phyloP scores from a whole-genome alignment of 768 basidiomycete species.

The Lactarius tabidus region DNA sequence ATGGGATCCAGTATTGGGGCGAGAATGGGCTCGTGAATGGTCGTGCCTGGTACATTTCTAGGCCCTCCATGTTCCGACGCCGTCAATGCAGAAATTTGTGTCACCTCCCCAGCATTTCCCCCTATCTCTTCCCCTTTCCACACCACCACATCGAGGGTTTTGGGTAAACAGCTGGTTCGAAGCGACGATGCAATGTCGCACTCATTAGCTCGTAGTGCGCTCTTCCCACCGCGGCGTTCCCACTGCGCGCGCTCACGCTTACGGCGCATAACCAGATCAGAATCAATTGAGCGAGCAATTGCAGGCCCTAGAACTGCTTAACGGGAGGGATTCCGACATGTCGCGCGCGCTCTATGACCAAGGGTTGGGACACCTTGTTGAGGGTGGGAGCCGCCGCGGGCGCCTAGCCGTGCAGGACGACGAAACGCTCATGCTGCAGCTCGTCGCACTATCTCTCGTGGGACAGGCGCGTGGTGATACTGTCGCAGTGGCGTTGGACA shows the following conservation, averaged over 20 bases:
- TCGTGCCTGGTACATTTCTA: neutral
- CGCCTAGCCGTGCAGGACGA: slow-evolving; percentile 17
- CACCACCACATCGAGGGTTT: neutral
- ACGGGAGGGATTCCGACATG: neutral
- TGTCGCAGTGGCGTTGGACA: slow-evolving; percentile 22
- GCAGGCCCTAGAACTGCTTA: slow-evolving; percentile 16
- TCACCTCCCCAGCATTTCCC: neutral
- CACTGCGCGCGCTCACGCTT: too few species aligned
- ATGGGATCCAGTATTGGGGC: slow-evolving; percentile 8
- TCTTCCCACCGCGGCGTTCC: too few species aligned
- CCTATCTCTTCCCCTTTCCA: neutral
- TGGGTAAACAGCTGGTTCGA: neutral
- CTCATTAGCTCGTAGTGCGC: slow-evolving; percentile 19
- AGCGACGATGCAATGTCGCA: slow-evolving; percentile 23
- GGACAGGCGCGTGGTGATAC: slow-evolving; percentile 21
- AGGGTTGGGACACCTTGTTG: slow-evolving; percentile 8
- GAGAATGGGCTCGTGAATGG: neutral
- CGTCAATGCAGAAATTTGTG: neutral
- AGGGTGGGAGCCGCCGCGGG: slow-evolving; percentile 12
- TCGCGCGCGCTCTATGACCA: neutral
- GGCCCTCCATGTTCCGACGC: neutral
- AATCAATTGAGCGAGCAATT: slow-evolving; percentile 22
- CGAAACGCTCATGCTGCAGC: slow-evolving; percentile 20
- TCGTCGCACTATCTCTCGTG: slow-evolving; percentile 21
- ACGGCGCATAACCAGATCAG: slow-evolving; percentile 3